Conservation (phyloP, 768 basidiomycete genomes). For the Tulasnella sp. region DNA sequence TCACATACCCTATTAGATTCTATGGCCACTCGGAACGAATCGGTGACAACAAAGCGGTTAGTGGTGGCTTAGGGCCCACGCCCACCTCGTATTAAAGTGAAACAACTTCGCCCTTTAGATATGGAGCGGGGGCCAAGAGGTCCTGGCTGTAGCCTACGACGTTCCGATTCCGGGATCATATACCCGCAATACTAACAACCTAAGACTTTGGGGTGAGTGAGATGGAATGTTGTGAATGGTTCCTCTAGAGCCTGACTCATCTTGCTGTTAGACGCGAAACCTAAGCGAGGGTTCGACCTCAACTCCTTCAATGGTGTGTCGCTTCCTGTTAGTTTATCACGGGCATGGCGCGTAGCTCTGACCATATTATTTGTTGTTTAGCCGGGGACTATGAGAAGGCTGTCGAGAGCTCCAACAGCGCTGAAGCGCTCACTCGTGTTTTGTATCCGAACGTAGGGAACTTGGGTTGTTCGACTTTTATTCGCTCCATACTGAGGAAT, state of each 20-base stretch:
- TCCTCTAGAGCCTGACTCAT: neutral
- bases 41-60: constrained; percentile 34
- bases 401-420: constrained; percentile 80
- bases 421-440: constrained; percentile 88
- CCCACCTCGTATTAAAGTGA: neutral
- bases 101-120: constrained; percentile 20
- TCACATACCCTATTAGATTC: constrained; percentile 78
- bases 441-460: constrained; percentile 89
- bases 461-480: neutral
- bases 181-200: constrained; percentile 82
- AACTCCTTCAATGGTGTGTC: constrained; percentile 84
- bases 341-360: neutral
- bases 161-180: constrained; percentile 83
- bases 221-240: constrained; percentile 24
- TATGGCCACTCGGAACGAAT: constrained; percentile 74
- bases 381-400: constrained; percentile 91
- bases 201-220: constrained; percentile 62
- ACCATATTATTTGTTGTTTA: constrained; percentile 28
- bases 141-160: constrained; percentile 88
- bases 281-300: constrained; percentile 86
- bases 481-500: neutral
- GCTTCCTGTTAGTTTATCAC: neutral
- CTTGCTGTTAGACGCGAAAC: constrained; percentile 39
- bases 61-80: neutral
- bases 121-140: constrained; percentile 81